A percentile compares a stretch with the other conserved stretches of the same genome.
Evolutionary conservation across 495 filamentous ascomycete genomes (phyloP).

Genomic region (Talaromyces wortmannii): DNA sequence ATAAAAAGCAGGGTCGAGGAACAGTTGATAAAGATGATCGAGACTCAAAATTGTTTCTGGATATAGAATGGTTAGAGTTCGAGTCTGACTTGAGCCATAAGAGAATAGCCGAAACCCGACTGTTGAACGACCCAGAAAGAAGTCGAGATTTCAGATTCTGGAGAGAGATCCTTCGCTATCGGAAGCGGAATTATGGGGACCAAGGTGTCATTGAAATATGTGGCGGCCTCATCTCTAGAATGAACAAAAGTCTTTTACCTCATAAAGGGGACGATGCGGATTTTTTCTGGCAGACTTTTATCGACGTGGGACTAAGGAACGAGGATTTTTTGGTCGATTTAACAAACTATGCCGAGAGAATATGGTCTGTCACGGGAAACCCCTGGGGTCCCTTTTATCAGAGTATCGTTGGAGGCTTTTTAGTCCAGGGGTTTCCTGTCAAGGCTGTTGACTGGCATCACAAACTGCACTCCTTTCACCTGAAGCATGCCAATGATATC

Average conservation of each 20-base stretch:
- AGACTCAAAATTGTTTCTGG: constrained; percentile 5
- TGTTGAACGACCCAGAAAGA: constrained; percentile 48
- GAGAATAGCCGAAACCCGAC: constrained; percentile 21
- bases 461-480: constrained; percentile 24
- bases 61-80: constrained; percentile 31
- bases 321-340: constrained; percentile 41
- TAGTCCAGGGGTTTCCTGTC: constrained; percentile 23
- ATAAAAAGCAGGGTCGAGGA: too few relatives aligned
- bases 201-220: constrained; percentile 56
- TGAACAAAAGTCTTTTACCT: constrained; percentile 37
- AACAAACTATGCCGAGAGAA: constrained; percentile 45
- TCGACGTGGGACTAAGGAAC: constrained; percentile 40
- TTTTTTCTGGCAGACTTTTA: constrained; percentile 50
- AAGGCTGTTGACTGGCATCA: constrained; percentile 43
- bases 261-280: constrained; percentile 39
- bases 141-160: constrained; percentile 52
- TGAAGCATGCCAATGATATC: constrained; percentile 24
- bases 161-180: constrained; percentile 55
- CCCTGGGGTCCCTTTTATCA: constrained; percentile 44
- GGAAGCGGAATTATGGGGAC: constrained; percentile 52
- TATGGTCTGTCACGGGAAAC: constrained; percentile 34
- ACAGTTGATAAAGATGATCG: too few relatives aligned
- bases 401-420: constrained; percentile 37
- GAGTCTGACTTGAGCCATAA: constrained; percentile 36
- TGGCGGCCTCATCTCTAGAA: constrained; percentile 45